These are phyloP conservation scores for Nigrospora oryzae DNA, from an alignment of 2,329 filamentous ascomycete genomes.

Conservation along the genomic window DNA sequence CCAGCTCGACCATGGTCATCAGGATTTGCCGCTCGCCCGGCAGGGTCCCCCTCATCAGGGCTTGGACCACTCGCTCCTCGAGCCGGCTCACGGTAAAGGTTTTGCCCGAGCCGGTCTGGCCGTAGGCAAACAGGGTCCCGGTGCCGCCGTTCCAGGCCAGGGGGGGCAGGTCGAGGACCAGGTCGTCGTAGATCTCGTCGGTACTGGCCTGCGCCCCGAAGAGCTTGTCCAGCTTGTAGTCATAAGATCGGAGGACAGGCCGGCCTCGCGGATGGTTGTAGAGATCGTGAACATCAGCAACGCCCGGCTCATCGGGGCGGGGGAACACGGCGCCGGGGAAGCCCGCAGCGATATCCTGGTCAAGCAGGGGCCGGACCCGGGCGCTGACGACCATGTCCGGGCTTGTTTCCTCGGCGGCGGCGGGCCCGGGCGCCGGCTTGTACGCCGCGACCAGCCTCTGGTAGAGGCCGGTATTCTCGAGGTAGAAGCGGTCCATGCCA, in stretches of 20 bases:
- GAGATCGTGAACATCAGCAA: conserved; percentile 28
- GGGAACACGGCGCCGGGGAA: conserved; percentile 19
- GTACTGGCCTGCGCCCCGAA: conserved; percentile 26
- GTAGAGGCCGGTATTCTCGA: conserved; percentile 21
- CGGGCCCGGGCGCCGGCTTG: conserved; percentile 10
- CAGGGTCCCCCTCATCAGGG: conserved; percentile 18
- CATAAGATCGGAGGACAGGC: conserved; percentile 24
- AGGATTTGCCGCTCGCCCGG: conserved; percentile 19
- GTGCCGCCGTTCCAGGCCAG: conserved; percentile 38
- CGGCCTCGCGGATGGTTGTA: conserved; percentile 20
- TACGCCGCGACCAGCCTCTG: conserved; percentile 16
- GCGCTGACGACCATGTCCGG: conserved; percentile 25
- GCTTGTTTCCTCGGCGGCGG: conserved; percentile 3
- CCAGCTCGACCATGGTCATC: conserved; percentile 29
- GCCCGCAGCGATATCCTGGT: conserved; percentile 21
- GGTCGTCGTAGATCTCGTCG: conserved; percentile 28
- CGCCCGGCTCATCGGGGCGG: conserved; percentile 10
- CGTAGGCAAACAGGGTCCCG: conserved; percentile 39
- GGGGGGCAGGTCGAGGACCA: conserved; percentile 31
- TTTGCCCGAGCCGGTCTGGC: conserved; percentile 41
- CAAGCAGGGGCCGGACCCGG: conserved; percentile 26
- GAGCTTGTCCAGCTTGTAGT: conserved; percentile 24
- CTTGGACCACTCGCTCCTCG: conserved; percentile 28
- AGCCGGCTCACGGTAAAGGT: conserved; percentile 34
- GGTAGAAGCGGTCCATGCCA: conserved; percentile 23